Evolutionary conservation across 1,284 basidiomycete species (phyloP).

Genomic region (Schizophyllum amplum): DNA sequence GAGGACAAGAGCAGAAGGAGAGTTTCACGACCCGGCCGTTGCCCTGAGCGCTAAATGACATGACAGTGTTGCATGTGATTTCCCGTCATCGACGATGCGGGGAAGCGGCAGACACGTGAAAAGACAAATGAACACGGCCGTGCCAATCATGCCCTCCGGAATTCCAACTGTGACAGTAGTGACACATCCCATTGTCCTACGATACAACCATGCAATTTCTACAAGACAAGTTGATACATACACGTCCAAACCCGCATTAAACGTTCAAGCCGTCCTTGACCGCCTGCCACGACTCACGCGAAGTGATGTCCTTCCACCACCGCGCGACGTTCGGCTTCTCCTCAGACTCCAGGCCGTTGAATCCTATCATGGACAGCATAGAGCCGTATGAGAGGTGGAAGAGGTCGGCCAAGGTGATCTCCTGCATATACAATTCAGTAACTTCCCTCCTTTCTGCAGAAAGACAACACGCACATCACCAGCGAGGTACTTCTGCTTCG

Average conservation of each 20-base stretch:
- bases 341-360: slow-evolving; percentile 24
- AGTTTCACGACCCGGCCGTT: not conserved
- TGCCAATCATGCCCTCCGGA: too few species aligned
- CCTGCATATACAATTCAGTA: not conserved
- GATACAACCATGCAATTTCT: too few species aligned
- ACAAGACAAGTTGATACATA: too few species aligned
- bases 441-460: too few species aligned
- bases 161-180: too few species aligned
- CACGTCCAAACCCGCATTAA: too few species aligned
- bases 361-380: slow-evolving; percentile 20
- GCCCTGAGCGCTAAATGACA: slow-evolving; percentile 26
- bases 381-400: slow-evolving; percentile 44
- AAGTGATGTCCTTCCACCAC: slow-evolving; percentile 34
- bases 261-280: slow-evolving; percentile 26
- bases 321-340: slow-evolving; percentile 28
- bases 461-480: slow-evolving; percentile 39
- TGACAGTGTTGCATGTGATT: not conserved
- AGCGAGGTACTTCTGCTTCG: slow-evolving; percentile 43
- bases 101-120: too few species aligned
- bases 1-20: not conserved
- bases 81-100: not conserved
- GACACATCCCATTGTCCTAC: too few species aligned
- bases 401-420: slow-evolving; percentile 43
- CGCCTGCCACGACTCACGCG: slow-evolving; percentile 29
- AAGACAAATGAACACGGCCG: too few species aligned